A percentile compares a stretch with the other conserved stretches of the same genome.
Evolutionary conservation across 495 filamentous ascomycete genomes (phyloP).

Genomic region (Xylaria longipes): DNA sequence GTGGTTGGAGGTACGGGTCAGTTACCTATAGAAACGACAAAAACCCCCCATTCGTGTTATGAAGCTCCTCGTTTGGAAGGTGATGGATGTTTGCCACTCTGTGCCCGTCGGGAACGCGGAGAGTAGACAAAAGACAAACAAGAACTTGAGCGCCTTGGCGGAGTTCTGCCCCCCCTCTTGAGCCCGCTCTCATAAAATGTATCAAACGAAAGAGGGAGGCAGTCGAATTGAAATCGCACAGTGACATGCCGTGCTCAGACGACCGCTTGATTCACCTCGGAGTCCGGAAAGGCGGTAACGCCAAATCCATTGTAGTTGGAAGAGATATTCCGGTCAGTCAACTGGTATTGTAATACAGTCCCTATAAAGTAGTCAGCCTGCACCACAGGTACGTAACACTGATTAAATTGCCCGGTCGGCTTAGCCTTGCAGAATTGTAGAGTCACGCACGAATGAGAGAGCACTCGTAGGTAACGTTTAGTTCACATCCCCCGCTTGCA

Average conservation of each 20-base stretch:
- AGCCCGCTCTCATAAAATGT: background rate
- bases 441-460: background rate
- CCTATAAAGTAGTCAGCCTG: background rate
- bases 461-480: background rate
- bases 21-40: background rate
- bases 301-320: background rate
- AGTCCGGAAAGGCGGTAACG: slow-evolving; percentile 36
- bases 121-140: slow-evolving; percentile 2
- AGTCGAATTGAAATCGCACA: background rate
- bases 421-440: background rate
- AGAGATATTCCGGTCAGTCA: background rate
- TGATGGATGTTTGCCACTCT: slow-evolving; percentile 8
- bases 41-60: background rate
- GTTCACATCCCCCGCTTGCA: background rate
- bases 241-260: background rate
- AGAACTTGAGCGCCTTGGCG: background rate
- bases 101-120: slow-evolving; percentile 1
- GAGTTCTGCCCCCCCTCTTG: background rate
- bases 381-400: background rate
- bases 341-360: slow-evolving; percentile 6
- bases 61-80: background rate
- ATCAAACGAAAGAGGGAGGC: background rate
- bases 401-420: background rate
- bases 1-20: background rate
- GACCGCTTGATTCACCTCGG: slow-evolving; percentile 25